Evolutionary conservation across 768 basidiomycete species (phyloP).

Genomic region (Amanita muscaria): DNA sequence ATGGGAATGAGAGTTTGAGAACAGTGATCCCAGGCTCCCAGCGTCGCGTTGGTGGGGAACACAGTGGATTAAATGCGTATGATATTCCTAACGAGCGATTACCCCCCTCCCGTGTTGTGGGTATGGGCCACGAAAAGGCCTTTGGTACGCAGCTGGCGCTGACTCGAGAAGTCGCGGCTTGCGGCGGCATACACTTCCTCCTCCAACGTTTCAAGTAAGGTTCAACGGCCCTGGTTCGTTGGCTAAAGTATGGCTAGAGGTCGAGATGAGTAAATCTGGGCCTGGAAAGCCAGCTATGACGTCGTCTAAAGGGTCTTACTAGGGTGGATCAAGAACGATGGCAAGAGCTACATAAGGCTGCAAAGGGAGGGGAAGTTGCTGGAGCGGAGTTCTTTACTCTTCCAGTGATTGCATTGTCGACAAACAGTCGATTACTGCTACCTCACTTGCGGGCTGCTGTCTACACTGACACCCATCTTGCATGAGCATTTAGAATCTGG

Average conservation of each 20-base stretch:
- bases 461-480: conserved; percentile 45
- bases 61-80: too few relatives aligned
- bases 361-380: conserved; percentile 27
- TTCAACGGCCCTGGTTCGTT: not conserved
- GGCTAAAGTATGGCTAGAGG: conserved; percentile 10
- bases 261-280: conserved; percentile 5
- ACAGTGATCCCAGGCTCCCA: too few relatives aligned
- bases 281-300: conserved; percentile 12
- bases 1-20: too few relatives aligned
- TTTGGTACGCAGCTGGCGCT: too few relatives aligned
- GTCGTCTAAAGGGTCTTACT: conserved; percentile 39
- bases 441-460: conserved; percentile 51
- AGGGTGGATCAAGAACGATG: conserved; percentile 41
- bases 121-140: too few relatives aligned
- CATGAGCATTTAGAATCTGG: too few relatives aligned
- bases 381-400: conserved; percentile 23
- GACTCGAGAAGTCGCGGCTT: too few relatives aligned
- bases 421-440: too few relatives aligned
- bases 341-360: conserved; percentile 27
- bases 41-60: too few relatives aligned
- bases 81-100: too few relatives aligned
- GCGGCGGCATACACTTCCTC: too few relatives aligned
- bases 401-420: not conserved
- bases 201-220: conserved; percentile 13
- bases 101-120: too few relatives aligned